Evolutionary conservation across 192 early-diverging fungal genomes (phyloP), one percentile per base, ranked within the genome.

Genomic region (Podila minutissima): DNA sequence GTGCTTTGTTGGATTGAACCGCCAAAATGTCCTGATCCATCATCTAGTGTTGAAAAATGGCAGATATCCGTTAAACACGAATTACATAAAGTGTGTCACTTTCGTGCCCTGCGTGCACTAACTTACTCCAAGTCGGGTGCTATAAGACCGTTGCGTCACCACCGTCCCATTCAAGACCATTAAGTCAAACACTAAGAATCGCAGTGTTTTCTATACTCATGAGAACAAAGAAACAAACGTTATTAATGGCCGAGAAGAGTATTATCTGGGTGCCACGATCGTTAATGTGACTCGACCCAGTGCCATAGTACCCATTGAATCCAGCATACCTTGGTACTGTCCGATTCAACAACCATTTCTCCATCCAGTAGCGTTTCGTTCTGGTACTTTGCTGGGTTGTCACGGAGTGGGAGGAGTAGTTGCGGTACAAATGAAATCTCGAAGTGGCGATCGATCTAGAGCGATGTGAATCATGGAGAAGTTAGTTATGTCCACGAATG

Each of bases 281-380:
- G 3, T 28, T 4, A 41, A 13, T 24, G 22, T n/a, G 29, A 22
- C 15, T 22, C 15, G 29, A 12, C 59, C 58, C 46, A 10, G 50
- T 32, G 53, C 35, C 38, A 13, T 29, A 13, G 66, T 20, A 28
- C 22, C 29, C 32, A 20, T 26, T 37, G 10, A 8, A 59, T 20
- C 13, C 13, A 9, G 13, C 37, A n/a, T 70, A 88, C 88, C 78
- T 87, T 83, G 60, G 74, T 81, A 32, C 85, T 79, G 26, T 92
- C 85, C 6, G 71, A 51, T 69, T 93, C 94, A 17, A 89, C 49
- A 15, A 95, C 88, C 59, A 95, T 82, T 81, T 95, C 93, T 26
- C 92, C 94, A 81, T 95, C 93, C 75, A 95, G 82, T 24, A 95
- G 53, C 9, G 93, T 93, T 35, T 93, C 87, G n/a, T 74, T 85